These are phyloP conservation scores for Vicia faba DNA, from an alignment of 306 rosid species.

Conservation along the genomic window DNA sequence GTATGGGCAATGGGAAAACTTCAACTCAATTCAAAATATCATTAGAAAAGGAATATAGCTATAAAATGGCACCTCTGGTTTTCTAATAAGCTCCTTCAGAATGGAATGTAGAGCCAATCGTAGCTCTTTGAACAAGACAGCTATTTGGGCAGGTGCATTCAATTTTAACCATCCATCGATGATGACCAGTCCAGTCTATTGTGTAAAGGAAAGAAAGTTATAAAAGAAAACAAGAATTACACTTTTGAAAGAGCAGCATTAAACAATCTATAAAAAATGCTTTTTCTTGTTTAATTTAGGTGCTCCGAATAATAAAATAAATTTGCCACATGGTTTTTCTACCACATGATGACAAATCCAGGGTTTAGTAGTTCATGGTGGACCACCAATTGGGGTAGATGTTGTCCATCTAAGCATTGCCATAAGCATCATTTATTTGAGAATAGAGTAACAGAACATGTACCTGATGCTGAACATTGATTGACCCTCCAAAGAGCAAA, in stretches of 20 bases:
- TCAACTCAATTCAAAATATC: slow-evolving; percentile 22
- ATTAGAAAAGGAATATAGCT: slow-evolving; percentile 29
- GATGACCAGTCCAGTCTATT: slow-evolving; percentile 67
- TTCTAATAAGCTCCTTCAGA: slow-evolving; percentile 76
- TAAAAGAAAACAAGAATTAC: slow-evolving; percentile 3
- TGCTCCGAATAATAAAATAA: too few relatives aligned
- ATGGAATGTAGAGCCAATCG: slow-evolving; percentile 76
- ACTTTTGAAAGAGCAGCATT: slow-evolving; percentile 1
- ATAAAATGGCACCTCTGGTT: slow-evolving; percentile 70
- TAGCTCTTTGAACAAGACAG: slow-evolving; percentile 91
- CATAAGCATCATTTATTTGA: background rate
- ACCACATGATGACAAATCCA: too few relatives aligned
- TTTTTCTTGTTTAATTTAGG: background rate
- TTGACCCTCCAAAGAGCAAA: slow-evolving; percentile 90
- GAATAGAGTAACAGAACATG: slow-evolving; percentile 10
- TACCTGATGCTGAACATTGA: slow-evolving; percentile 91
- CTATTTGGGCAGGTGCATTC: slow-evolving; percentile 94
- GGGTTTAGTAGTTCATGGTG: background rate
- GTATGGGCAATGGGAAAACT: slow-evolving; percentile 12
- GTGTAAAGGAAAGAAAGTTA: slow-evolving; percentile 29
- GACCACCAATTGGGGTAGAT: background rate
- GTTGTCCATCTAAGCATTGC: slow-evolving; percentile 1
- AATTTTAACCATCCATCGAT: slow-evolving; percentile 96
- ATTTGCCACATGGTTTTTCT: too few relatives aligned
- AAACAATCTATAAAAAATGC: slow-evolving; percentile 22